Percentiles rank a stretch among this genome's conserved stretches.
These are phyloP conservation scores for Aureobasidium lini DNA, from an alignment of 2,329 filamentous ascomycete species.

Conservation along the genomic window DNA sequence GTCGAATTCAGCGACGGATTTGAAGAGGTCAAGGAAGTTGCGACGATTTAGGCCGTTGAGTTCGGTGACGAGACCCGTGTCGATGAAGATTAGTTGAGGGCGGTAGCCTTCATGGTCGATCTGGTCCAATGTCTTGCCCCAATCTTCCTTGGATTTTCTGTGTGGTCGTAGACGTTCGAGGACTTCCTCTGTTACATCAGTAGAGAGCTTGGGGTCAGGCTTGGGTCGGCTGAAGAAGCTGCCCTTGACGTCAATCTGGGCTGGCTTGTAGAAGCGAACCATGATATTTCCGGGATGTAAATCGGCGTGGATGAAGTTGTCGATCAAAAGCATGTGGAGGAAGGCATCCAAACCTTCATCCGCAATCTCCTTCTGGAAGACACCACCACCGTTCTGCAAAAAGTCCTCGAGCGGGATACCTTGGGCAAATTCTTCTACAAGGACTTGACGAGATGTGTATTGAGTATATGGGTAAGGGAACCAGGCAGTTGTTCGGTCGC, in stretches of 20 bases:
- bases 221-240: conserved; percentile 22
- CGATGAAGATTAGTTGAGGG: conserved; percentile 94
- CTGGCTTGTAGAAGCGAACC: conserved; percentile 92
- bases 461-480: conserved; percentile 92
- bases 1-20: conserved; percentile 91
- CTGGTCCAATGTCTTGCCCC: conserved; percentile 65
- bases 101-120: conserved; percentile 84
- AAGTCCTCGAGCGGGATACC: conserved; percentile 89
- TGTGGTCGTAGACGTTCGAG: conserved; percentile 71
- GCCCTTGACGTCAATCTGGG: conserved; percentile 54
- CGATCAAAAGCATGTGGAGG: conserved; percentile 88
- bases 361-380: conserved; percentile 90
- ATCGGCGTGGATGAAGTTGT: conserved; percentile 97
- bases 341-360: conserved; percentile 94
- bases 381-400: conserved; percentile 80
- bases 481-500: conserved; percentile 82
- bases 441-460: conserved; percentile 83
- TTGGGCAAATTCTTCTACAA: conserved; percentile 93
- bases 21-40: conserved; percentile 95
- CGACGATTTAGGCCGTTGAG: conserved; percentile 76
- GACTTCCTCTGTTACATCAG: conserved; percentile 82
- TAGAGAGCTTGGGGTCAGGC: conserved; percentile 39
- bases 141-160: conserved; percentile 55
- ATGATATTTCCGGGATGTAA: conserved; percentile 98
- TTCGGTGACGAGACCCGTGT: conserved; percentile 91